Percentiles rank a stretch among this genome's conserved stretches.
phyloP scores from a whole-genome alignment of 352 stramenopile species.

The Plasmopara halstedii region DNA sequence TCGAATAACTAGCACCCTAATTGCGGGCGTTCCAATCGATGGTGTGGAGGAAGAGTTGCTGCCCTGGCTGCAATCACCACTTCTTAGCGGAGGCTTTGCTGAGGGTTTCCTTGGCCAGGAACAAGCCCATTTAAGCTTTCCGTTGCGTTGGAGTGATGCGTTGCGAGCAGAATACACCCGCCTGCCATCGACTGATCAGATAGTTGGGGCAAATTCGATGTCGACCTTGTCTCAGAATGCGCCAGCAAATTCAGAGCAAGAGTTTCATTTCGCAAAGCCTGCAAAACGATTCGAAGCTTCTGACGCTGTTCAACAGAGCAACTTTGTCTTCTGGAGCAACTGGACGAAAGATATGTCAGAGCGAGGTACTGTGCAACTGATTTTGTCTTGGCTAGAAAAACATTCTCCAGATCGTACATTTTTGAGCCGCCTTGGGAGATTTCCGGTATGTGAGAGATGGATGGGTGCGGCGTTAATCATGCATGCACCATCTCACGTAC shows the following conservation, averaged over 20 bases:
- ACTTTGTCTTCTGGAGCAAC: conserved; percentile 45
- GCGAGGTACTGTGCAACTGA: conserved; percentile 37
- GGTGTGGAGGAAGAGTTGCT: conserved; percentile 72
- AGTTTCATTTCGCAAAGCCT: conserved; percentile 10
- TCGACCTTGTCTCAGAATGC: conserved; percentile 4
- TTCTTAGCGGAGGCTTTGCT: conserved; percentile 65
- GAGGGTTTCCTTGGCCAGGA: conserved; percentile 4
- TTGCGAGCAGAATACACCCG: conserved; percentile 25
- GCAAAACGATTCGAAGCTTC: conserved; percentile 9
- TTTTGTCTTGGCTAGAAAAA: conserved; percentile 74
- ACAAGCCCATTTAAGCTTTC: conserved; percentile 1
- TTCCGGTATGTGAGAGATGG: conserved; percentile 57
- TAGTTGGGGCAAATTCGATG: neutral
- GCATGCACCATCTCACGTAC: conserved; percentile 62
- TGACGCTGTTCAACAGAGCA: conserved; percentile 19
- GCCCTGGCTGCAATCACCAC: conserved; percentile 74
- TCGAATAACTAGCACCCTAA: conserved; percentile 59
- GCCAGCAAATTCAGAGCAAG: conserved; percentile 5
- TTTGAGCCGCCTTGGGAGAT: conserved; percentile 64
- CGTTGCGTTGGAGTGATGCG: conserved; percentile 32
- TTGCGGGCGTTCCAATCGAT: conserved; percentile 70
- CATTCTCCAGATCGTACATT: conserved; percentile 68
- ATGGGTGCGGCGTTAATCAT: conserved; percentile 75
- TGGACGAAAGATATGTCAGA: conserved; percentile 61
- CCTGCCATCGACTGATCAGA: conserved; percentile 9